phyloP scores from a whole-genome alignment of 805 yeast genomes.

The Pichia nanzhaoensis region DNA sequence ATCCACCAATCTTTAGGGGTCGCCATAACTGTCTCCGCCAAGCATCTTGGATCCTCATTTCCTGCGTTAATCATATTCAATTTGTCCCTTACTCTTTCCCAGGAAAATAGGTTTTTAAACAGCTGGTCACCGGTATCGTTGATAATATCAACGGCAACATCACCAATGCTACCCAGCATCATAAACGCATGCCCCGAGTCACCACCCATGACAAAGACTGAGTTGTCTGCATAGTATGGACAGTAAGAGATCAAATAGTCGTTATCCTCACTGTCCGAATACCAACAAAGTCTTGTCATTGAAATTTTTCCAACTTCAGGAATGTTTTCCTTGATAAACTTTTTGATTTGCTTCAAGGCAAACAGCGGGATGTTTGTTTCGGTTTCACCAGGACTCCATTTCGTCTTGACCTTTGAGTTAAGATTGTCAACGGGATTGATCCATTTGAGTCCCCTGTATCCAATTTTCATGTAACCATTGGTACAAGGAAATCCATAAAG shows the following conservation, averaged over 20 bases:
- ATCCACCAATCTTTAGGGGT: slow-evolving; percentile 22
- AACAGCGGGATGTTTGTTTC: slow-evolving; percentile 27
- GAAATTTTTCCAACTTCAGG: slow-evolving; percentile 24
- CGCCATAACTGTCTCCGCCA: slow-evolving; percentile 22
- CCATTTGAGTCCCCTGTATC: slow-evolving; percentile 29
- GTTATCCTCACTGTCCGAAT: slow-evolving; percentile 31
- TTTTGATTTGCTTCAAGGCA: slow-evolving; percentile 24
- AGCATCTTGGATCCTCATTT: slow-evolving; percentile 23
- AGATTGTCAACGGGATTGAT: slow-evolving; percentile 20
- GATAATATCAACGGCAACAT: slow-evolving; percentile 19
- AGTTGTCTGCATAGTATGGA: slow-evolving; percentile 26
- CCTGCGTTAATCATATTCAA: slow-evolving; percentile 23
- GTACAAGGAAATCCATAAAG: slow-evolving; percentile 28
- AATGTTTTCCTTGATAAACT: slow-evolving; percentile 20
- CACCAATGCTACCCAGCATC: slow-evolving; percentile 32
- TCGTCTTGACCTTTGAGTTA: slow-evolving; percentile 25
- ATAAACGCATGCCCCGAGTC: slow-evolving; percentile 36
- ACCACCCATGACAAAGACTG: slow-evolving; percentile 32
- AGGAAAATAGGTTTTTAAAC: slow-evolving; percentile 20
- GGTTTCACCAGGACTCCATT: slow-evolving; percentile 17
- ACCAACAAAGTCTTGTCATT: slow-evolving; percentile 30
- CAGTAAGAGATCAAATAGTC: slow-evolving; percentile 31
- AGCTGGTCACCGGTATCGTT: slow-evolving; percentile 13
- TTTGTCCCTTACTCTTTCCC: slow-evolving; percentile 23
- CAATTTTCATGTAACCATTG: slow-evolving; percentile 26